Conservation (phyloP, 148 eudicot species). For the Rhododendron williamsianum region DNA sequence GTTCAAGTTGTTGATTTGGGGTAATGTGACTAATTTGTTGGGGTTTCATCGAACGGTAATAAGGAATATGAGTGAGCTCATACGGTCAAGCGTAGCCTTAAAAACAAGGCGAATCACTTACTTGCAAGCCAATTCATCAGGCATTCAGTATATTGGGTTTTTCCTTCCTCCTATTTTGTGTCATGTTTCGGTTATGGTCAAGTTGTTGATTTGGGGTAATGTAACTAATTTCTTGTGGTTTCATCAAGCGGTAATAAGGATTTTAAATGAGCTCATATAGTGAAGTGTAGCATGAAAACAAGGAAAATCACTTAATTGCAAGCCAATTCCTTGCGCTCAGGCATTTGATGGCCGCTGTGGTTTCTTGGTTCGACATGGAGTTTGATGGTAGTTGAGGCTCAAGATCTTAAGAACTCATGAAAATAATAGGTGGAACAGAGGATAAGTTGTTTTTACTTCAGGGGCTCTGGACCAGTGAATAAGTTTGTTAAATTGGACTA, state of each 20-base stretch:
- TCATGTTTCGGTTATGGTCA: not conserved
- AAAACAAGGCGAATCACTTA: not conserved
- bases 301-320: not conserved
- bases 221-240: not conserved
- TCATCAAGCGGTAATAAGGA: not conserved
- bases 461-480: not conserved
- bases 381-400: not conserved
- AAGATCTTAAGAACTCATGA: not conserved
- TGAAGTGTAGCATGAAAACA: not conserved
- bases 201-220: not conserved
- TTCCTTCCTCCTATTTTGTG: not conserved
- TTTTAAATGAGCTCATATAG: not conserved
- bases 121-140: too few relatives aligned
- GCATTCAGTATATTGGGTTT: not conserved
- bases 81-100: not conserved
- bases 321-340: not conserved
- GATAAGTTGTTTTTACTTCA: not conserved
- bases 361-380: not conserved
- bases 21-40: not conserved
- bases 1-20: not conserved
- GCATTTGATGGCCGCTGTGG: not conserved
- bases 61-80: not conserved
- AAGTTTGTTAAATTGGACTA: not conserved
- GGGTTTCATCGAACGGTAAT: not conserved
- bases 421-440: not conserved